Percentiles rank a stretch among this genome's conserved stretches.
Evolutionary conservation across 768 basidiomycete species (phyloP).

Genomic region (Fibroporia radiculosa): DNA sequence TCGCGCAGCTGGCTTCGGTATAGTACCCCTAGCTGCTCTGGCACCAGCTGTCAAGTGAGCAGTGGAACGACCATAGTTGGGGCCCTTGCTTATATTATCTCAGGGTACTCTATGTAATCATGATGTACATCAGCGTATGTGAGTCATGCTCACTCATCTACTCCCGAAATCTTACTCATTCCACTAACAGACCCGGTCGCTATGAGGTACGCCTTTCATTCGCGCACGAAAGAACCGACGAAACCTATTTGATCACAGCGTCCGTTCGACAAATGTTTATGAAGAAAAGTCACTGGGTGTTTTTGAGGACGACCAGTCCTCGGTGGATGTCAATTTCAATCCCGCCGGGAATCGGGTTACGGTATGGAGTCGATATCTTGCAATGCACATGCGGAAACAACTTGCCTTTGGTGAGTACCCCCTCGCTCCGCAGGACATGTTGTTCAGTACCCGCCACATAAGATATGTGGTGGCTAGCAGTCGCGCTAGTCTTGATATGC

Average conservation of each 20-base stretch:
- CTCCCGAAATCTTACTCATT: constrained; percentile 5
- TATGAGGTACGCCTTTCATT: constrained; percentile 54
- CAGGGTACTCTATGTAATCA: constrained; percentile 80
- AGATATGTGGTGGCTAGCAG: constrained; percentile 96
- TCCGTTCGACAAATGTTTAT: constrained; percentile 90
- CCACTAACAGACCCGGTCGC: constrained; percentile 58
- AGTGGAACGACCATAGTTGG: not conserved
- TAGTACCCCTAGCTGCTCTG: constrained; percentile 63
- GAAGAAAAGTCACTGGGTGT: constrained; percentile 89
- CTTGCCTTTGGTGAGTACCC: constrained; percentile 72
- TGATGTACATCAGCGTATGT: constrained; percentile 92
- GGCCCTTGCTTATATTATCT: not conserved
- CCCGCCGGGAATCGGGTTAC: constrained; percentile 43
- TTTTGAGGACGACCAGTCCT: constrained; percentile 40
- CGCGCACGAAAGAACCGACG: too few species aligned
- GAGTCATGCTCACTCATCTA: constrained; percentile 25
- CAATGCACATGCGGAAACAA: constrained; percentile 79
- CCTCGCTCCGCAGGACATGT: not conserved
- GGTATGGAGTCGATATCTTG: constrained; percentile 70
- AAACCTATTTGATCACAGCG: constrained; percentile 32
- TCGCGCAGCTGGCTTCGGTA: constrained; percentile 79
- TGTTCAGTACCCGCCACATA: not conserved
- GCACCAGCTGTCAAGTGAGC: constrained; percentile 86
- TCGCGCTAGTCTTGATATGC: constrained; percentile 83
- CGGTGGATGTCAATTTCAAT: constrained; percentile 33